Evolutionary conservation across 2,329 filamentous ascomycete genomes (phyloP).

Genomic region (Epichloe sibirici): DNA sequence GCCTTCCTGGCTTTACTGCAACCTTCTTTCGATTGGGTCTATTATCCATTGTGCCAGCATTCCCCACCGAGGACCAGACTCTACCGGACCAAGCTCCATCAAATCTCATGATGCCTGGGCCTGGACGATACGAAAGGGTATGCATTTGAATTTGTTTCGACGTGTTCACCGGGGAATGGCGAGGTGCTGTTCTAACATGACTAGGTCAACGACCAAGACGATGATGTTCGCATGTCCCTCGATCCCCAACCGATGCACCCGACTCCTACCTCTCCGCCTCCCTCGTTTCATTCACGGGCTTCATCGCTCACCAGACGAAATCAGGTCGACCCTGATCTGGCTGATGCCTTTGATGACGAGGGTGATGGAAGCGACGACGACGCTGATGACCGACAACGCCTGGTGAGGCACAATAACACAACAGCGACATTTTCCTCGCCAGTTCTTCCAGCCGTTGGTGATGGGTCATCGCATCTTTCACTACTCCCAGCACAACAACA

Average conservation of each 20-base stretch:
- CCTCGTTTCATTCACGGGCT: conserved; percentile 78
- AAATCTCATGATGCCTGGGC: conserved; percentile 34
- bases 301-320: conserved; percentile 40
- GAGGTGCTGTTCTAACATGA: not conserved
- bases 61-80: not conserved
- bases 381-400: conserved; percentile 69
- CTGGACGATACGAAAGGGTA: conserved; percentile 41
- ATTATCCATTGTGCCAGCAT: not conserved
- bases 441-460: not conserved
- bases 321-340: conserved; percentile 64
- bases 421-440: conserved; percentile 13
- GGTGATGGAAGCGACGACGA: conserved; percentile 64
- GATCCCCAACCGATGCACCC: conserved; percentile 20
- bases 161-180: too few relatives aligned
- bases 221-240: conserved; percentile 19
- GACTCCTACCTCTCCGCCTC: conserved; percentile 51
- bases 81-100: not conserved
- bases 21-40: not conserved
- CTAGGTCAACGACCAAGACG: conserved; percentile 46
- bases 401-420: conserved; percentile 57
- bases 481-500: conserved; percentile 11
- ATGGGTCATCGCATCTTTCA: conserved; percentile 3
- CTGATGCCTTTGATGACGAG: conserved; percentile 85
- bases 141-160: conserved; percentile 11
- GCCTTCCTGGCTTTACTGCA: not conserved